A percentile compares a stretch with the other conserved stretches of the same genome.
phyloP scores from a whole-genome alignment of 495 filamentous ascomycete genomes.

The Glarea lozoyensis region DNA sequence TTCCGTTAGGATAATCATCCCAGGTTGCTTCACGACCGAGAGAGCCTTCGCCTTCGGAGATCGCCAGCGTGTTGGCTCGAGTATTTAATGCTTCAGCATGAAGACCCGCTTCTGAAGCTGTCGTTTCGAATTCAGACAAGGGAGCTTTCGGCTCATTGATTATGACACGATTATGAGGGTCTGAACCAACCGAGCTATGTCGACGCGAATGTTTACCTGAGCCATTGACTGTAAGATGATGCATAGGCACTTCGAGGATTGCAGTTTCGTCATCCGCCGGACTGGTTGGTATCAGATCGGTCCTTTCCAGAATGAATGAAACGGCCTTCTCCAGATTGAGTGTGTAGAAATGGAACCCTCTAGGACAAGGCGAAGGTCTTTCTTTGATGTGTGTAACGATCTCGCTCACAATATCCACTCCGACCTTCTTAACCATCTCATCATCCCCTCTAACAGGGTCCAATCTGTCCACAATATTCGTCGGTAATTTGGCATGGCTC shows the following conservation, averaged over 20 bases:
- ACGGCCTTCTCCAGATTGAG: constrained; percentile 95
- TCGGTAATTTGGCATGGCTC: constrained; percentile 75
- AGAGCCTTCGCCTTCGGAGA: constrained; percentile 85
- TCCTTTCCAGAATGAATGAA: constrained; percentile 81
- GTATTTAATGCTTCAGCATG: constrained; percentile 50
- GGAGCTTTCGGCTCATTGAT: constrained; percentile 46
- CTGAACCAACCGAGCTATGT: constrained; percentile 44
- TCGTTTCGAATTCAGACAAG: constrained; percentile 55
- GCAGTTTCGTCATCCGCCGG: constrained; percentile 22
- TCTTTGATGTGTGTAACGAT: constrained; percentile 62
- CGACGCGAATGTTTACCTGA: constrained; percentile 22
- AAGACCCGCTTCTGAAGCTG: constrained; percentile 53
- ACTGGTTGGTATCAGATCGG: constrained; percentile 64
- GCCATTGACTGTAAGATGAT: constrained; percentile 29
- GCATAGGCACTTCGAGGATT: constrained; percentile 21
- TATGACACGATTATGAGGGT: constrained; percentile 77
- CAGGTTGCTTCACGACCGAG: constrained; percentile 93
- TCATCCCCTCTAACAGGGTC: constrained; percentile 82
- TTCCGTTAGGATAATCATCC: constrained; percentile 97
- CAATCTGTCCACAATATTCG: constrained; percentile 55
- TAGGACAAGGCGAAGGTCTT: constrained; percentile 45
- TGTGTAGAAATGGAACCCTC: constrained; percentile 96
- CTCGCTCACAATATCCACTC: constrained; percentile 63
- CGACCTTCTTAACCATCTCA: constrained; percentile 74
- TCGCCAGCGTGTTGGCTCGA: constrained; percentile 75